Evolutionary conservation across 805 yeast genomes (phyloP), one percentile per base, ranked within the genome.

Genomic region (Yamadazyma sp.): DNA sequence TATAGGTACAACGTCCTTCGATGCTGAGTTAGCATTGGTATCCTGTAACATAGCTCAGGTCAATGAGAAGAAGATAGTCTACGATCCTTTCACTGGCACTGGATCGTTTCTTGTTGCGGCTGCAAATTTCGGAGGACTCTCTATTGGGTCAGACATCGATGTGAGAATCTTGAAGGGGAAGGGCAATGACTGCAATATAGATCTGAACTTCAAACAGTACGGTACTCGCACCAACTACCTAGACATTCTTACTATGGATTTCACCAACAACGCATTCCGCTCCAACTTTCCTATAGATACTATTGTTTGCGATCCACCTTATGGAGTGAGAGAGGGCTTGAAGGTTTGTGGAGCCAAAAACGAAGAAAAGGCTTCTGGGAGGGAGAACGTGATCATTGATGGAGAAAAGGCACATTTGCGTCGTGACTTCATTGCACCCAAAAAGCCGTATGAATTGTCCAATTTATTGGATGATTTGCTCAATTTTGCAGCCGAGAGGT

Each of bases 71-170:
- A 75, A 80, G 37, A 54, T 89, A 3, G 77, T 84, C 54, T 91
- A 87, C 55, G 99, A 93, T 60, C 99, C 99, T 16, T 93, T 93
- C 64, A 88, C 86, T 3, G 99, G 99, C 0, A 93, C 99, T 0
- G 99, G 99, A 0, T 87, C 96, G 14, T 93, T 93, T 54, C 67
- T 91, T 26, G 83, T 88, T 1, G 90, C 96, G 1, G 95, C 89
- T 9, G 87, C 90, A 0, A 77, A 82, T 46, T 88, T 77, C 57
- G 95, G 95, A 2, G 93, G 91, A 0, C 50, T 80, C 7, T 77
- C 87, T 0, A 62, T 84, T 27, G 98, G 98, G 0, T 82, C 96
- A 0, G 99, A 93, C 58, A 90, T 93, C 36, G 98, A 93, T 57
- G 82, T 86, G 4, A 71, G 96, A 32, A 70, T 75, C 13, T 64